Percentiles rank a stretch among this genome's conserved stretches.
Evolutionary conservation across 2,329 filamentous ascomycete genomes (phyloP).

Genomic region (Neonectria hederae): DNA sequence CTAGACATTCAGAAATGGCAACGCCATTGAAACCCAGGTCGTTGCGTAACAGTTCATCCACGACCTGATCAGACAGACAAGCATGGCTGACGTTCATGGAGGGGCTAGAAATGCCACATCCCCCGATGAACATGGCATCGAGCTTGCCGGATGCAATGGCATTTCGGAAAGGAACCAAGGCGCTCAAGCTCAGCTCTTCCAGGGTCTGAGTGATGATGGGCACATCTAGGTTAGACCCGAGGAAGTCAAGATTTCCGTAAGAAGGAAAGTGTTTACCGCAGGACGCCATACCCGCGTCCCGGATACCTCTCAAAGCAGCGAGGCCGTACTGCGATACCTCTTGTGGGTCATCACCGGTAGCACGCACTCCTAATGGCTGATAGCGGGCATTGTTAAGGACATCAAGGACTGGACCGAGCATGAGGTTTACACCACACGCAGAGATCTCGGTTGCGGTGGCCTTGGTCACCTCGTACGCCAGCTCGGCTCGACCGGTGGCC

Average conservation of each 20-base stretch:
- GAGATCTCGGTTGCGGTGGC: constrained; percentile 92
- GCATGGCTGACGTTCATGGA: constrained; percentile 96
- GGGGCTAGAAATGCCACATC: constrained; percentile 89
- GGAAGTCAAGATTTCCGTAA: constrained; percentile 93
- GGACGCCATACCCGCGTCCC: constrained; percentile 86
- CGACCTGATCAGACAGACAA: constrained; percentile 90
- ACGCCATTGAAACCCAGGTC: constrained; percentile 92
- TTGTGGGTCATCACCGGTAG: constrained; percentile 91
- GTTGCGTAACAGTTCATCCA: constrained; percentile 87
- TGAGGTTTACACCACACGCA: constrained; percentile 94
- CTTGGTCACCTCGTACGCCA: constrained; percentile 90
- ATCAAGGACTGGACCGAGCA: constrained; percentile 92
- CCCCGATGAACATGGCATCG: constrained; percentile 95
- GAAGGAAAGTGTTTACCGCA: constrained; percentile 97
- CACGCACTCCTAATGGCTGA: constrained; percentile 88
- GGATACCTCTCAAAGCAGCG: constrained; percentile 90
- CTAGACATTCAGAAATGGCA: constrained; percentile 92
- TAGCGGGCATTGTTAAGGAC: constrained; percentile 93
- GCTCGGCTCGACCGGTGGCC: constrained; percentile 84
- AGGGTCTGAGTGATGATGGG: constrained; percentile 95
- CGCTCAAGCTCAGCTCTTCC: constrained; percentile 91
- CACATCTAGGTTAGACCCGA: constrained; percentile 89
- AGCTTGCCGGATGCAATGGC: constrained; percentile 83
- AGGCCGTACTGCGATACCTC: constrained; percentile 94
- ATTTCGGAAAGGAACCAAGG: constrained; percentile 89